Conservation (phyloP, 805 yeast species). For the Yarrowia sp. region DNA sequence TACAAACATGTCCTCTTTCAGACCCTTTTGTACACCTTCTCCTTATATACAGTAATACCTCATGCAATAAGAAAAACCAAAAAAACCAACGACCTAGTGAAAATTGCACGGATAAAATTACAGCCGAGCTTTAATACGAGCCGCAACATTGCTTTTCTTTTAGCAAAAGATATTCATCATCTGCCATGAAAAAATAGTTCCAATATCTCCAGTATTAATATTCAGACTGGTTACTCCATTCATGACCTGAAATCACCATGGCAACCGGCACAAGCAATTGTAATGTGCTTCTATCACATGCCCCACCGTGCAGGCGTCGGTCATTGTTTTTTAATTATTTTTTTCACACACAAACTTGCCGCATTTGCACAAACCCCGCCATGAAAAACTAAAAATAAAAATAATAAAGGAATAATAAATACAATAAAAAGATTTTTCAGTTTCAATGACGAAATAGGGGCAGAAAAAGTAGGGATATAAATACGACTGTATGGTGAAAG, state of each 20-base stretch:
- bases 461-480: too few relatives aligned
- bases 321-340: background rate
- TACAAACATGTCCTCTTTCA: background rate
- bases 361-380: background rate
- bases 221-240: too few relatives aligned
- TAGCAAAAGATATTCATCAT: too few relatives aligned
- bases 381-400: background rate
- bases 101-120: background rate
- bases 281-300: background rate
- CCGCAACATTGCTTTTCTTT: background rate
- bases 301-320: background rate
- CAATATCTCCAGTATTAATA: too few relatives aligned
- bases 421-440: too few relatives aligned
- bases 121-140: background rate
- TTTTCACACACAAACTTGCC: background rate
- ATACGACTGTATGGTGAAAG: too few relatives aligned
- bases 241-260: too few relatives aligned
- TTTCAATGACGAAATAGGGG: background rate
- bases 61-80: background rate
- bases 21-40: too few relatives aligned
- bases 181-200: too few relatives aligned
- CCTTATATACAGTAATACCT: background rate
- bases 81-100: background rate
- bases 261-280: too few relatives aligned
- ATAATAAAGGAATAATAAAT: too few relatives aligned